Conservation (phyloP, 176 grass and related monocot species). For the Aegilops speltoides region DNA sequence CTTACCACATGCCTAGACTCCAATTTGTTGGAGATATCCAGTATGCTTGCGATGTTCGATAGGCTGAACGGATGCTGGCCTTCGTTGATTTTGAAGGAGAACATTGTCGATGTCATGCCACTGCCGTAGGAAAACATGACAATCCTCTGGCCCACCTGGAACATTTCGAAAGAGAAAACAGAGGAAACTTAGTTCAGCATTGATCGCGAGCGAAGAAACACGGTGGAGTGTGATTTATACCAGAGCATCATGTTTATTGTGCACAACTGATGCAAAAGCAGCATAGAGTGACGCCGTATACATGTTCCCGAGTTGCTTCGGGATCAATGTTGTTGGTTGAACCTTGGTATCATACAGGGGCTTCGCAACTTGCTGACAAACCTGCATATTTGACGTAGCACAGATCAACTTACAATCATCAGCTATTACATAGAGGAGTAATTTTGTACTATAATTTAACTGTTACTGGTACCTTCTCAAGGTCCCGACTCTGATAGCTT, state of each 20-base stretch:
- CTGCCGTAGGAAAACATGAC: conserved; percentile 99
- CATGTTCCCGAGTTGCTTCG: conserved; percentile 97
- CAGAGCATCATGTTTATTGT: conserved; percentile 78
- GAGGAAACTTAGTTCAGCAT: not conserved
- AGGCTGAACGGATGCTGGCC: conserved; percentile 75
- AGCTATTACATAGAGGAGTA: not conserved
- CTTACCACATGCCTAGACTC: conserved; percentile 74
- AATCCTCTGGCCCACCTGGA: conserved; percentile 76
- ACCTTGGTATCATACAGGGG: conserved; percentile 69
- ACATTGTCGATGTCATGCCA: conserved; percentile 86
- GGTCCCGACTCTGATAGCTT: conserved; percentile 86
- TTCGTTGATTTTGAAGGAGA: conserved; percentile 84
- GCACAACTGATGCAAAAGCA: conserved; percentile 81
- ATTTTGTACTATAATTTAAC: not conserved
- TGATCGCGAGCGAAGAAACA: not conserved
- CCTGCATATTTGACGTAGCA: conserved; percentile 46
- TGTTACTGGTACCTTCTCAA: conserved; percentile 67
- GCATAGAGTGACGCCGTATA: conserved; percentile 97
- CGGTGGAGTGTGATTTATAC: conserved; percentile 24
- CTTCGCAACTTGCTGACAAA: conserved; percentile 80
- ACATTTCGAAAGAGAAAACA: not conserved
- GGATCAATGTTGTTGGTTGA: conserved; percentile 80
- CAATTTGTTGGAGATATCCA: conserved; percentile 70
- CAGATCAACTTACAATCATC: not conserved
- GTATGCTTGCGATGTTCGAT: conserved; percentile 56